Conservation (phyloP, 305 asterid genomes). For the Fraxinus sp. region DNA sequence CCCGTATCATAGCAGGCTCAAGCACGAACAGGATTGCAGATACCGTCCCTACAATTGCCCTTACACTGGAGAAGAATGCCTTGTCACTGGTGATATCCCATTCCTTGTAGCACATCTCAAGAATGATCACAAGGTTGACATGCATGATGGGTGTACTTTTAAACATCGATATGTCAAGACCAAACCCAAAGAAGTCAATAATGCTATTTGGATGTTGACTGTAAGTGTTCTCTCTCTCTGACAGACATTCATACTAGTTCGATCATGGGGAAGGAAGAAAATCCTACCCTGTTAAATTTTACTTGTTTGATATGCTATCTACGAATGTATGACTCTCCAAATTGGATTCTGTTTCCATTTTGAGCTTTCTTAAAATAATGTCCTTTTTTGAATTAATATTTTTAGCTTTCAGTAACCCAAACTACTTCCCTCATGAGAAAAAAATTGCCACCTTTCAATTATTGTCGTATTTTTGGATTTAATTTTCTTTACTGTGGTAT, state of each 20-base stretch:
- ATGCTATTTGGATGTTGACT: conserved; percentile 87
- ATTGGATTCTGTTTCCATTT: not conserved
- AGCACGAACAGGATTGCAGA: conserved; percentile 65
- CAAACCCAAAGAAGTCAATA: conserved; percentile 75
- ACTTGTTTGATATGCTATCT: not conserved
- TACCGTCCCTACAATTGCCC: conserved; percentile 82
- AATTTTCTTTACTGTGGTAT: not conserved
- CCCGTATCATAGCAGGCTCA: conserved; percentile 56
- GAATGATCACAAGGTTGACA: conserved; percentile 77
- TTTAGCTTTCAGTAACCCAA: not conserved
- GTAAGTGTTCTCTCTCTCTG: conserved; percentile 44
- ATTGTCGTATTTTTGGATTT: not conserved
- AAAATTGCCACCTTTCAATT: not conserved
- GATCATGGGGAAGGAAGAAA: not conserved
- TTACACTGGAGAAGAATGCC: conserved; percentile 78
- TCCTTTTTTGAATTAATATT: not conserved
- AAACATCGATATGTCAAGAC: conserved; percentile 79
- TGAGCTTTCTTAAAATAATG: not conserved
- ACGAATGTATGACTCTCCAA: not conserved
- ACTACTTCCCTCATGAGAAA: not conserved
- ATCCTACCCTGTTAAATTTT: not conserved
- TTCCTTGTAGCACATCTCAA: conserved; percentile 72
- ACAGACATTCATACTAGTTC: not conserved
- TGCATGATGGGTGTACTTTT: conserved; percentile 78
- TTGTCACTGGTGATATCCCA: conserved; percentile 58